Conservation (phyloP, 768 basidiomycete species). For the Mycena kentingensis region DNA sequence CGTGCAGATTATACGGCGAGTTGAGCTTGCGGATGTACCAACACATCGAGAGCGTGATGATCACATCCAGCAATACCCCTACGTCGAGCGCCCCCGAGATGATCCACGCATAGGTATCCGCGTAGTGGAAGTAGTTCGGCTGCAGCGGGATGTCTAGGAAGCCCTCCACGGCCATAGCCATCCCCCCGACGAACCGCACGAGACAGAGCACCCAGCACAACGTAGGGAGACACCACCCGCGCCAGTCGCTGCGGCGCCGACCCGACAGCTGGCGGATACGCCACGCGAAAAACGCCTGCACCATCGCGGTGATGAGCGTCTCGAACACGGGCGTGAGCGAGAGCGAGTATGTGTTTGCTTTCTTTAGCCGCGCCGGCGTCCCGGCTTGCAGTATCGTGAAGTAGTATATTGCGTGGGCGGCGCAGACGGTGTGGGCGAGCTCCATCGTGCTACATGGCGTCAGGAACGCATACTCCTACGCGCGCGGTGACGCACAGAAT, state of each 20-base stretch:
- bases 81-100: conserved; percentile 25
- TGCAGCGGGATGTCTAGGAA: conserved; percentile 27
- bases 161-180: conserved; percentile 22
- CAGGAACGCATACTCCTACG: not conserved
- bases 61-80: conserved; percentile 27
- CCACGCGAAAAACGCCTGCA: conserved; percentile 30
- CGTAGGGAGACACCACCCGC: conserved; percentile 14
- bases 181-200: conserved; percentile 22
- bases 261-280: conserved; percentile 27
- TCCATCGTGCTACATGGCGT: conserved; percentile 5
- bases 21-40: conserved; percentile 21
- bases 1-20: conserved; percentile 4
- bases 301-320: conserved; percentile 29
- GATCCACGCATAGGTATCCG: conserved; percentile 29
- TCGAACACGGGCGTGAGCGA: conserved; percentile 30
- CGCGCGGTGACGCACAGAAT: conserved; percentile 3
- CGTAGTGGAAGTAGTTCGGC: conserved; percentile 23
- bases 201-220: conserved; percentile 22
- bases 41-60: conserved; percentile 27
- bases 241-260: too few relatives aligned
- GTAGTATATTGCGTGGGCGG: conserved; percentile 31
- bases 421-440: conserved; percentile 13
- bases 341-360: conserved; percentile 24
- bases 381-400: conserved; percentile 33
- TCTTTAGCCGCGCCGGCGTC: conserved; percentile 19